Evolutionary conservation across 2,329 filamentous ascomycete genomes (phyloP).

Genomic region (Beauveria sp.): DNA sequence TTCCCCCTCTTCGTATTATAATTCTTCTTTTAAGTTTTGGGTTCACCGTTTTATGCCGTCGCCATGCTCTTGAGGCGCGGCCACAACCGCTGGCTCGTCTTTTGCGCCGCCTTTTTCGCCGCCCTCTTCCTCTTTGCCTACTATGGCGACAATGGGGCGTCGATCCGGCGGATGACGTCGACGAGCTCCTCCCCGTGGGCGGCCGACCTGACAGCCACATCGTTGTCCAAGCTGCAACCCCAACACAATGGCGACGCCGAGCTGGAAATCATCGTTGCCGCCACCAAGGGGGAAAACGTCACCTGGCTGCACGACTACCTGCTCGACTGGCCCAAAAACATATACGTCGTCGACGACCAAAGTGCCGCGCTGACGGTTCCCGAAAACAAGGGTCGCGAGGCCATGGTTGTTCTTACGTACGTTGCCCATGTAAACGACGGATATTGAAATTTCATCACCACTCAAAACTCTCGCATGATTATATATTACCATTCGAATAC

Average conservation of each 20-base stretch:
- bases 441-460: neutral
- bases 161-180: neutral
- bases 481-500: neutral
- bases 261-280: conserved; percentile 27
- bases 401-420: conserved; percentile 45
- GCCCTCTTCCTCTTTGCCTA: neutral
- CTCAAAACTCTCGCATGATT: neutral
- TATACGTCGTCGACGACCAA: conserved; percentile 48
- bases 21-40: neutral
- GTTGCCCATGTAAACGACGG: conserved; percentile 5
- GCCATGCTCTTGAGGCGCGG: conserved; percentile 2
- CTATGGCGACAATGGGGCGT: neutral
- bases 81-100: conserved; percentile 7
- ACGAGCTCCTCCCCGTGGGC: neutral
- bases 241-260: conserved; percentile 19
- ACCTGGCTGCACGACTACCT: conserved; percentile 36
- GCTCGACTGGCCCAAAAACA: conserved; percentile 40
- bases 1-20: neutral
- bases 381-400: conserved; percentile 43
- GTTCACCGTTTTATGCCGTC: neutral
- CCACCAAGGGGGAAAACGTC: conserved; percentile 24
- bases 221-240: neutral
- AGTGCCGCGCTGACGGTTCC: conserved; percentile 39
- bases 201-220: neutral
- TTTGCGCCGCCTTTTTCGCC: neutral